These are phyloP conservation scores for Cladobotryum protrusum DNA, from an alignment of 2,329 filamentous ascomycete genomes.

Conservation along the genomic window DNA sequence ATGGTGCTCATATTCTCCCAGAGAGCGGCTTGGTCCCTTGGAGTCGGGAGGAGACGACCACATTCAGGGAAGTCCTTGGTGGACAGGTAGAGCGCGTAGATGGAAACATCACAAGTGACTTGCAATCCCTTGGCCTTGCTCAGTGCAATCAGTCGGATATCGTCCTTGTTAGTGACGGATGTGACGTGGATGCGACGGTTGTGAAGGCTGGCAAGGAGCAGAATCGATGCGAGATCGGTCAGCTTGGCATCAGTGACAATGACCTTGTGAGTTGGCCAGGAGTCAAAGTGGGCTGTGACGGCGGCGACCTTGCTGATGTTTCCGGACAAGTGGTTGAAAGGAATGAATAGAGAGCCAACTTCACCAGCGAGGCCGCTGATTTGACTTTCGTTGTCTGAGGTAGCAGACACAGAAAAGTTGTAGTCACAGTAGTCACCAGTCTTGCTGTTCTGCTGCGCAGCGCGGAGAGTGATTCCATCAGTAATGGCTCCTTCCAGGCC, in stretches of 20 bases:
- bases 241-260: conserved; percentile 77
- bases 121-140: conserved; percentile 77
- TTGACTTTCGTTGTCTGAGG: conserved; percentile 46
- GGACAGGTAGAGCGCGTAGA: conserved; percentile 71
- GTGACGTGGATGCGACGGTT: conserved; percentile 73
- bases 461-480: conserved; percentile 63
- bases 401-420: conserved; percentile 39
- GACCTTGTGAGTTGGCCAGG: conserved; percentile 72
- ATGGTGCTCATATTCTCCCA: conserved; percentile 69
- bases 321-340: conserved; percentile 73
- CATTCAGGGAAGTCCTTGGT: conserved; percentile 64
- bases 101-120: conserved; percentile 76
- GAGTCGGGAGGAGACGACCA: conserved; percentile 54
- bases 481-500: conserved; percentile 67
- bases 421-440: conserved; percentile 66
- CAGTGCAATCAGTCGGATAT: conserved; percentile 69
- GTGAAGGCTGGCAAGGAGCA: conserved; percentile 71
- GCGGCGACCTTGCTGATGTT: conserved; percentile 81
- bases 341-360: conserved; percentile 75
- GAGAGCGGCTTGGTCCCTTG: conserved; percentile 62
- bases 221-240: conserved; percentile 73
- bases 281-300: conserved; percentile 70
- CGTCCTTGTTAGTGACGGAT: conserved; percentile 71
- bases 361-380: conserved; percentile 66
- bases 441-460: conserved; percentile 65